Conservation (phyloP, 768 basidiomycete genomes). For the Termitomyces sp. region DNA sequence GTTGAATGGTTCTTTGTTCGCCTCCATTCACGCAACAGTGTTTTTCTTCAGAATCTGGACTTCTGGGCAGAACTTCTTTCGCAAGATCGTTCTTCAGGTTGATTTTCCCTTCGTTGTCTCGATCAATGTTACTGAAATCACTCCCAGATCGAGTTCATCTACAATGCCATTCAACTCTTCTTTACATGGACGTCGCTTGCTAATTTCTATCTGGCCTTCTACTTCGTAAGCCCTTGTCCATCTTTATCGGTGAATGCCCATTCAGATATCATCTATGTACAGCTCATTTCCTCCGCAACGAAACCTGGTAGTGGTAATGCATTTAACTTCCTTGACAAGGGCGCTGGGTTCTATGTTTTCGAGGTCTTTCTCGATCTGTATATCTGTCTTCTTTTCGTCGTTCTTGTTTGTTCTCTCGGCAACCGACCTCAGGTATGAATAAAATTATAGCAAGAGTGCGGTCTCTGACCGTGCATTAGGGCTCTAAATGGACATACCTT, state of each 20-base stretch:
- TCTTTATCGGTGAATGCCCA: slow-evolving; percentile 5
- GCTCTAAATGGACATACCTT: slow-evolving; percentile 83
- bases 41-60: slow-evolving; percentile 88
- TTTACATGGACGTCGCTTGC: slow-evolving; percentile 95
- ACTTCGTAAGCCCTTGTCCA: slow-evolving; percentile 58
- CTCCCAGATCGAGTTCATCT: slow-evolving; percentile 76
- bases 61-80: slow-evolving; percentile 84
- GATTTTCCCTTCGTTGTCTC: slow-evolving; percentile 5
- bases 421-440: slow-evolving; percentile 67
- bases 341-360: slow-evolving; percentile 69
- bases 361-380: slow-evolving; percentile 80
- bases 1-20: slow-evolving; percentile 88
- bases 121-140: background rate
- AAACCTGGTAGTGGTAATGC: slow-evolving; percentile 49
- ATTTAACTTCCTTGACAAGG: slow-evolving; percentile 74
- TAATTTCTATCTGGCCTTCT: slow-evolving; percentile 93
- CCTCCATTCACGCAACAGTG: slow-evolving; percentile 86
- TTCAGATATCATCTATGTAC: slow-evolving; percentile 5
- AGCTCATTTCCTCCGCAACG: slow-evolving; percentile 83
- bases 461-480: slow-evolving; percentile 29
- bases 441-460: background rate
- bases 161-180: slow-evolving; percentile 82
- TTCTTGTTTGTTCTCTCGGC: slow-evolving; percentile 83
- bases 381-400: slow-evolving; percentile 78
- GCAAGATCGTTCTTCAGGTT: slow-evolving; percentile 71